Evolutionary conservation across 495 filamentous ascomycete genomes (phyloP).

Genomic region (Aspergillus asperescens): DNA sequence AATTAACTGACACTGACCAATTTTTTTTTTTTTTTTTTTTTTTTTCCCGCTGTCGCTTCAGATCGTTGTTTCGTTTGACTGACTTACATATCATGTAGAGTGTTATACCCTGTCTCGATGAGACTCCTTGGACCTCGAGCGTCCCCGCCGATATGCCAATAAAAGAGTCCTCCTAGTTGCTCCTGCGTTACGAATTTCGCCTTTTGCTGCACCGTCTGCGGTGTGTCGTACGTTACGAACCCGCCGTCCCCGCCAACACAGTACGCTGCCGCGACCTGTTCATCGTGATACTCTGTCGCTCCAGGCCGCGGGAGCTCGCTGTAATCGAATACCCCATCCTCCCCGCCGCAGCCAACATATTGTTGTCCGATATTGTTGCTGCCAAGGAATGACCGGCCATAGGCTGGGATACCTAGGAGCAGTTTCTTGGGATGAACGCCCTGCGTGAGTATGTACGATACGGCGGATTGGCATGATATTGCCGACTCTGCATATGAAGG

Average conservation of each 20-base stretch:
- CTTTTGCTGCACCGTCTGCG: constrained; percentile 77
- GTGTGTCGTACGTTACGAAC: constrained; percentile 83
- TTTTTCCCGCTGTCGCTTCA: not conserved
- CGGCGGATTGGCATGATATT: constrained; percentile 60
- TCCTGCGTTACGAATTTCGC: constrained; percentile 72
- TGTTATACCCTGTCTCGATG: constrained; percentile 68
- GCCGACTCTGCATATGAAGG: constrained; percentile 34
- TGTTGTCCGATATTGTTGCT: constrained; percentile 57
- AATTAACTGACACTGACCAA: not conserved
- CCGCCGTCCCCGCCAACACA: constrained; percentile 79
- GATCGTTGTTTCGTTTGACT: not conserved
- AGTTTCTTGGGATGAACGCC: constrained; percentile 71
- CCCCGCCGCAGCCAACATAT: constrained; percentile 60
- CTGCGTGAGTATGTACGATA: constrained; percentile 58
- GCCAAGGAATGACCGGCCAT: constrained; percentile 75
- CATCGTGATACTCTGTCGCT: constrained; percentile 64
- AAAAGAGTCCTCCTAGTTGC: constrained; percentile 78
- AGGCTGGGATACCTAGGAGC: constrained; percentile 73
- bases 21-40: not conserved
- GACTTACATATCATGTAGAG: constrained; percentile 52
- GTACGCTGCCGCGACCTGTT: constrained; percentile 62
- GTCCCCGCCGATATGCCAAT: constrained; percentile 87
- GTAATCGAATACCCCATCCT: constrained; percentile 83
- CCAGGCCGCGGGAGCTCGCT: constrained; percentile 67
- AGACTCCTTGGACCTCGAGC: constrained; percentile 62